phyloP scores from a whole-genome alignment of 1,139 yeast genomes.

The Yamadazyma spencermartinsiae region DNA sequence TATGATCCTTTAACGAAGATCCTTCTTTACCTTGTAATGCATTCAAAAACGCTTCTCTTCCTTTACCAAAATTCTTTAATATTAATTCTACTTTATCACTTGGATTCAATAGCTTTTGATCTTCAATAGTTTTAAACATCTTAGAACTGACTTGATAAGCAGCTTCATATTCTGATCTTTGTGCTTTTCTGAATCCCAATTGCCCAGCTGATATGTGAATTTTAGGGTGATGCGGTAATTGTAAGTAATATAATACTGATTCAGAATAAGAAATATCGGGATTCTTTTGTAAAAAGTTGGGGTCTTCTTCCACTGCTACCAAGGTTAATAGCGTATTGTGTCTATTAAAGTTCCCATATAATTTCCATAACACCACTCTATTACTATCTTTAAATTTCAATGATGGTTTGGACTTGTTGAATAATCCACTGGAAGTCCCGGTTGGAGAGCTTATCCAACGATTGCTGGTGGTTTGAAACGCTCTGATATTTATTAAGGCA shows the following conservation, averaged over 20 bases:
- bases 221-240: conserved; percentile 76
- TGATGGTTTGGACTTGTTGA: background rate
- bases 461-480: background rate
- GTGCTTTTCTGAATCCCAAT: conserved; percentile 74
- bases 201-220: conserved; percentile 70
- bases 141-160: conserved; percentile 82
- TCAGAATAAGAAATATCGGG: conserved; percentile 65
- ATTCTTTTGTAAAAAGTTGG: conserved; percentile 57
- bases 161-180: conserved; percentile 91
- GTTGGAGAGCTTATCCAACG: background rate
- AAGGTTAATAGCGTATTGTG: conserved; percentile 83
- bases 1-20: conserved; percentile 56
- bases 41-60: conserved; percentile 81
- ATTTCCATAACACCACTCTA: conserved; percentile 55
- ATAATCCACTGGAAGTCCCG: background rate
- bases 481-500: background rate
- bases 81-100: conserved; percentile 69
- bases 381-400: conserved; percentile 1
- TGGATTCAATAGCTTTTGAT: conserved; percentile 49
- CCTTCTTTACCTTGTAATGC: conserved; percentile 94
- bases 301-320: conserved; percentile 69
- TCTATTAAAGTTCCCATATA: conserved; percentile 74
- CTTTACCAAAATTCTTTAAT: conserved; percentile 82
- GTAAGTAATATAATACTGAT: conserved; percentile 72
- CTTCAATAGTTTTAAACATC: conserved; percentile 71